Percentiles rank a stretch among this genome's conserved stretches.
These are phyloP conservation scores for Colletotrichum sansevieriae DNA, from an alignment of 2,329 filamentous ascomycete genomes.

Conservation along the genomic window DNA sequence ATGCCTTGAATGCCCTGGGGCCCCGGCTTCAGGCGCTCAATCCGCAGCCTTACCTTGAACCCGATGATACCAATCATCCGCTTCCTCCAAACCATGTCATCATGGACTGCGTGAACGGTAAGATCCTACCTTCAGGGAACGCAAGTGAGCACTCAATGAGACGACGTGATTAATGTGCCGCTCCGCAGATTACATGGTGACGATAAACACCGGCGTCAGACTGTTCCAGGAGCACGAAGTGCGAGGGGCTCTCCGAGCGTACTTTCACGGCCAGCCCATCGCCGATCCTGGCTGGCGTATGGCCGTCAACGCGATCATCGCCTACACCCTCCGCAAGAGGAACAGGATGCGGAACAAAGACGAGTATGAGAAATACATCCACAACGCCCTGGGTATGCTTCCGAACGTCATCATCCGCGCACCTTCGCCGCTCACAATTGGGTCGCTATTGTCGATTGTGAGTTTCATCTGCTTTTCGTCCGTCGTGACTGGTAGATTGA, in stretches of 20 bases:
- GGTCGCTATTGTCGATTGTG: constrained; percentile 24
- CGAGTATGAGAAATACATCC: constrained; percentile 34
- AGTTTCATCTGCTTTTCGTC: neutral
- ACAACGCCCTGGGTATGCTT: constrained; percentile 36
- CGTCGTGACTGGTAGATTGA: neutral
- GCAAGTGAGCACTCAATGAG: neutral
- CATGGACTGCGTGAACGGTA: constrained; percentile 37
- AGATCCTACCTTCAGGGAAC: neutral
- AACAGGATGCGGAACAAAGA: constrained; percentile 31
- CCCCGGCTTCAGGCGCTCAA: neutral
- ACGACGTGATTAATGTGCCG: neutral
- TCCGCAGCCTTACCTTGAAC: constrained; percentile 17
- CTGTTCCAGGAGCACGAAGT: constrained; percentile 36
- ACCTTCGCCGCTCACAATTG: constrained; percentile 28
- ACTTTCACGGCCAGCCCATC: constrained; percentile 31
- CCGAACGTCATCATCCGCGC: constrained; percentile 27
- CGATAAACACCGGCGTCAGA: constrained; percentile 6
- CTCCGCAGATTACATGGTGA: constrained; percentile 19
- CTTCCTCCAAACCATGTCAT: constrained; percentile 37
- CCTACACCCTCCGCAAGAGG: constrained; percentile 21
- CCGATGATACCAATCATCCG: constrained; percentile 24
- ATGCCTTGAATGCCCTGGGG: constrained; percentile 6
- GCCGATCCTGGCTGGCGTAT: constrained; percentile 34
- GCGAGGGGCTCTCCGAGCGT: constrained; percentile 22
- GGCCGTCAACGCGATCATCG: constrained; percentile 32